Base-by-base conservation (phyloP, 1,284 basidiomycete genomes). In the Macrocystidia cucumis region DNA sequence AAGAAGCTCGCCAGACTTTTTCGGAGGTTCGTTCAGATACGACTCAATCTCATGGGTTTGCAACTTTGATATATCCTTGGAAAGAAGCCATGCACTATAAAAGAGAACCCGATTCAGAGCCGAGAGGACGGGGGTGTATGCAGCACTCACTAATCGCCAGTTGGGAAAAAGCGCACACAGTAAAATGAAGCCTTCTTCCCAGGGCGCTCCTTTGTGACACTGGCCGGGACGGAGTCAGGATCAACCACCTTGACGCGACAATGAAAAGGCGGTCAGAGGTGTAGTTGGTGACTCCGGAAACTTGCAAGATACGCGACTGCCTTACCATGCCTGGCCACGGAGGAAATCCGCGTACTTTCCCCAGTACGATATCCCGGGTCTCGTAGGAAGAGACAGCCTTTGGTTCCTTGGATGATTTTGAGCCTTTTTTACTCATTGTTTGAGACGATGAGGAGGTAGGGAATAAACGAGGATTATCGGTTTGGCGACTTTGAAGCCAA, bases 281-380 rank as follows among this genome's bases (percentile, higher is more conserved):
- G 11, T 9, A 23, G 33, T 34, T 33, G 29, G 34, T 17, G 29
- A 35, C 32, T 38, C 25, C 17, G 26, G 13, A 43, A 29, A 31
- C 17, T 21, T 25, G 42, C 29, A 40, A 38, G 26, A 41, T 37
- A 57, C 52, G 56, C 56, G 56, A 49, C 42, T 31, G 32, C 46
- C 82, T 54, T 51, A 91, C 90, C 65, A 84, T 83, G 52, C 78
- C 87, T 40, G 90, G 90, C 93, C 93, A 98, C 19, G 86, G 74
- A 9, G 95, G 91, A 65, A 74, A 98, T 9, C 95, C 93, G 63
- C 88, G 88, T 54, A 98, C 68, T 67, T 96, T 92, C 25, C 78
- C 91, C 41, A 97, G 76, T 21, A 98, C 91, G 49, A 91, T 72
- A 56, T 96, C 91, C 54, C 85, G 59, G 18, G 51, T 44, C 16